Evolutionary conservation across 768 basidiomycete species (phyloP).

Genomic region (Multifurca ochricompacta): DNA sequence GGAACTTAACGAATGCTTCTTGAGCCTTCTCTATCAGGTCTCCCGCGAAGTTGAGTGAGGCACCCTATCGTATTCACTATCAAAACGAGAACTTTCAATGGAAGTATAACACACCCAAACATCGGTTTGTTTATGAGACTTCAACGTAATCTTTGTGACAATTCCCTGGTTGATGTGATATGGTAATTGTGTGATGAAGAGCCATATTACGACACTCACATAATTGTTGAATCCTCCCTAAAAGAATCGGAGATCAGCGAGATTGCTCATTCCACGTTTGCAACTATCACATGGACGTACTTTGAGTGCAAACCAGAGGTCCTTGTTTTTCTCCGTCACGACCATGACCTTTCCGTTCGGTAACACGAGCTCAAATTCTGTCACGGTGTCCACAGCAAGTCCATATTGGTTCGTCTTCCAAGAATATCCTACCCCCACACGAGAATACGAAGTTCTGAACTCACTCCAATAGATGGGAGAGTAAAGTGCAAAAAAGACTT

Average conservation of each 20-base stretch:
- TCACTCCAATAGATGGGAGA: neutral
- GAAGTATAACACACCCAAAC: conserved; percentile 1
- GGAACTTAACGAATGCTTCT: neutral
- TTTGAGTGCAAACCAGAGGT: conserved; percentile 17
- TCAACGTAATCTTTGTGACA: conserved; percentile 14
- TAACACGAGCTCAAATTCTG: conserved; percentile 24
- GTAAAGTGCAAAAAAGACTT: neutral
- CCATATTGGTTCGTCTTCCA: conserved; percentile 30
- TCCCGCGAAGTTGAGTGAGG: neutral
- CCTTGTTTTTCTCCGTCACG: conserved; percentile 5
- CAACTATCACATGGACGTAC: neutral
- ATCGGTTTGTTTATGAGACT: conserved; percentile 3
- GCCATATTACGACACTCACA: neutral
- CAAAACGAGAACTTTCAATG: neutral
- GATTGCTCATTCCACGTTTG: neutral
- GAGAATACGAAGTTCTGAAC: neutral
- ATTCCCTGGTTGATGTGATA: neutral
- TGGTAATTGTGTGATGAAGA: neutral
- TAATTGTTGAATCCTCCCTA: conserved; percentile 15
- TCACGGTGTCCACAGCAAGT: conserved; percentile 30
- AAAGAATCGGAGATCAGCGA: neutral
- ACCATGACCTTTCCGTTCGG: conserved; percentile 24
- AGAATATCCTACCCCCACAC: conserved; percentile 27
- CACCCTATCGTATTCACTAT: neutral
- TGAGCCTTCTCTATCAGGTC: neutral